Evolutionary conservation across 164 flowering plant species (phyloP).

Genomic region (Santalum album): DNA sequence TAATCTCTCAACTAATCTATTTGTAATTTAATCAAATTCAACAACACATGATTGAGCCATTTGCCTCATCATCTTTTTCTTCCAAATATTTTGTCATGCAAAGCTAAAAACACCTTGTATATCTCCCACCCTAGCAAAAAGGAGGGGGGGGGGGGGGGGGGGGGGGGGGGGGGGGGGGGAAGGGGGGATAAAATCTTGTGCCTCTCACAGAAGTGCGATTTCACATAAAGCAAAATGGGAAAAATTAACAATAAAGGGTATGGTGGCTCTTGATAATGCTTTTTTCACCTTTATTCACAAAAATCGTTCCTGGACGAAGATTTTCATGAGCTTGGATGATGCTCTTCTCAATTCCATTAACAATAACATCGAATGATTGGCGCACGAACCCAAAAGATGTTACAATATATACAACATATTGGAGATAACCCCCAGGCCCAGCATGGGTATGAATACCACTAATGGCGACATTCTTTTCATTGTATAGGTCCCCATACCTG

Average conservation of each 20-base stretch:
- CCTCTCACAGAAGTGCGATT: no score
- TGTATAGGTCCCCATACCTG: constrained; percentile 86
- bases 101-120: no score
- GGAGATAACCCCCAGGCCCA: constrained; percentile 98
- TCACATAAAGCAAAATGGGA: no score
- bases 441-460: constrained; percentile 99
- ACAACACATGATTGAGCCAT: no score
- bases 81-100: no score
- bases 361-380: constrained; percentile 94
- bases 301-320: constrained; percentile 85
- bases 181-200: no score
- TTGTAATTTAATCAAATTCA: no score
- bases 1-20: no score
- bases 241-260: background rate
- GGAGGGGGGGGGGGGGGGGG: no score
- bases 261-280: background rate
- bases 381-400: constrained; percentile 98
- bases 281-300: constrained; percentile 66
- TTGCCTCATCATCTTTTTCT: no score
- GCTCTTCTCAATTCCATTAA: constrained; percentile 92
- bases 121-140: no score
- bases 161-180: no score
- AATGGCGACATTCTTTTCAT: constrained; percentile 86
- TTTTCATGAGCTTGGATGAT: constrained; percentile 88
- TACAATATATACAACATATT: constrained; percentile 81